Conservation (phyloP, 257 asterid species). For the Nicotiana sylvestris region DNA sequence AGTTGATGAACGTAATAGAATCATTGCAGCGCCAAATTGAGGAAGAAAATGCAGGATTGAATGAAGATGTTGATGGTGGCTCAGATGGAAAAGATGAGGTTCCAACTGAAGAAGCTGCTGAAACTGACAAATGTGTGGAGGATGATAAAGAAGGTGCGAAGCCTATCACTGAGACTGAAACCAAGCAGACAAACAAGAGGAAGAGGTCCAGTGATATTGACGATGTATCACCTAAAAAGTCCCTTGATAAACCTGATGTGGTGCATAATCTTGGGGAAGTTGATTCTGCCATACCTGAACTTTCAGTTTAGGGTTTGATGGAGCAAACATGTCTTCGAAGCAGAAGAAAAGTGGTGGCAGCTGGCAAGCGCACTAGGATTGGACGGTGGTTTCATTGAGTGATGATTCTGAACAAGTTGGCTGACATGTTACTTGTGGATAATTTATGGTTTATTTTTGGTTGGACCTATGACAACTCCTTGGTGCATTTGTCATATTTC, state of each 20-base stretch:
- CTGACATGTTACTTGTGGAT: background rate
- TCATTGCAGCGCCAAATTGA: constrained; percentile 51
- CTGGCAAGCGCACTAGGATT: background rate
- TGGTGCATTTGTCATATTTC: background rate
- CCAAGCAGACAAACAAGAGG: constrained; percentile 21
- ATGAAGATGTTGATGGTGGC: constrained; percentile 30
- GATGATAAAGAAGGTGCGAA: constrained; percentile 21
- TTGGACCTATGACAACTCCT: background rate
- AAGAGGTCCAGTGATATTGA: constrained; percentile 15
- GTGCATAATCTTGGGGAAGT: background rate
- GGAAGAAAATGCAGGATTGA: constrained; percentile 42
- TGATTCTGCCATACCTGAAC: constrained; percentile 1
- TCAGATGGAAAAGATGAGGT: constrained; percentile 25
- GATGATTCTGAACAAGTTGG: background rate
- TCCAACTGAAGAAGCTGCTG: constrained; percentile 24
- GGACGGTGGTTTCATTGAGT: background rate
- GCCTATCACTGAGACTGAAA: constrained; percentile 7
- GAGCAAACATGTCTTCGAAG: background rate
- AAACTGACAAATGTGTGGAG: constrained; percentile 19
- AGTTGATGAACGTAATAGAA: constrained; percentile 66
- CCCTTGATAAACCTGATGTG: constrained; percentile 8
- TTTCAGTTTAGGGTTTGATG: background rate
- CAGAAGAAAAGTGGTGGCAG: background rate
- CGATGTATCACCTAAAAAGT: constrained; percentile 10
- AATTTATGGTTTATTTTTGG: background rate